Evolutionary conservation across 306 rosid species (phyloP).

Genomic region (Pyrus communis): DNA sequence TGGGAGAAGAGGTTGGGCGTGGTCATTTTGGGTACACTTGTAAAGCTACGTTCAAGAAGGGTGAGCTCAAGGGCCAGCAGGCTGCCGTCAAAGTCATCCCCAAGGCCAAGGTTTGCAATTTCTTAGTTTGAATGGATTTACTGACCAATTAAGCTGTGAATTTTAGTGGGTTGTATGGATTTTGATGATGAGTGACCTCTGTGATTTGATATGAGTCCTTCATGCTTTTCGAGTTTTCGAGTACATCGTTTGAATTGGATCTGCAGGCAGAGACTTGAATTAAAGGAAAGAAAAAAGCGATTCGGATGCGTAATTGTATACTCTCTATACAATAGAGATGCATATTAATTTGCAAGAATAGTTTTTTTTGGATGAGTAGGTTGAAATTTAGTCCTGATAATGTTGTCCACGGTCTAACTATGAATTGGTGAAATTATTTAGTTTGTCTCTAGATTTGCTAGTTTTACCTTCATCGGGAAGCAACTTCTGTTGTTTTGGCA

Average conservation of each 20-base stretch:
- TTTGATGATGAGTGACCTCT: not conserved
- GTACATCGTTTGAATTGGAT: conserved; percentile 1
- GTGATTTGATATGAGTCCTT: not conserved
- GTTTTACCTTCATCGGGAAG: not conserved
- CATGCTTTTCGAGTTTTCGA: not conserved
- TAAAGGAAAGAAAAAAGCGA: not conserved
- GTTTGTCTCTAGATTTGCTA: not conserved
- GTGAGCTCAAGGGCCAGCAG: conserved; percentile 57
- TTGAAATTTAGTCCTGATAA: not conserved
- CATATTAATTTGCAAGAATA: not conserved
- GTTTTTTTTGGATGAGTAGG: not conserved
- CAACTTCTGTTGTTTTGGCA: not conserved
- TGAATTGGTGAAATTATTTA: not conserved
- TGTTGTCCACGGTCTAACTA: not conserved
- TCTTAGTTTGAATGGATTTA: not conserved
- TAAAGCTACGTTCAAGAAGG: conserved; percentile 59
- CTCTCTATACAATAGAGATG: not conserved
- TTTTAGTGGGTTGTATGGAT: not conserved
- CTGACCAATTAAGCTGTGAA: not conserved
- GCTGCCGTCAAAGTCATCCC: conserved; percentile 93
- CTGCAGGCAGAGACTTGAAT: not conserved
- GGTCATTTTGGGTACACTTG: conserved; percentile 92
- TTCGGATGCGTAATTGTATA: not conserved
- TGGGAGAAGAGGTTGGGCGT: conserved; percentile 83
- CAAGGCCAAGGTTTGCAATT: conserved; percentile 60